Percentiles rank a stretch among this genome's conserved stretches.
These are phyloP conservation scores for Castanea mollissima DNA, from an alignment of 306 rosid genomes.

Conservation along the genomic window DNA sequence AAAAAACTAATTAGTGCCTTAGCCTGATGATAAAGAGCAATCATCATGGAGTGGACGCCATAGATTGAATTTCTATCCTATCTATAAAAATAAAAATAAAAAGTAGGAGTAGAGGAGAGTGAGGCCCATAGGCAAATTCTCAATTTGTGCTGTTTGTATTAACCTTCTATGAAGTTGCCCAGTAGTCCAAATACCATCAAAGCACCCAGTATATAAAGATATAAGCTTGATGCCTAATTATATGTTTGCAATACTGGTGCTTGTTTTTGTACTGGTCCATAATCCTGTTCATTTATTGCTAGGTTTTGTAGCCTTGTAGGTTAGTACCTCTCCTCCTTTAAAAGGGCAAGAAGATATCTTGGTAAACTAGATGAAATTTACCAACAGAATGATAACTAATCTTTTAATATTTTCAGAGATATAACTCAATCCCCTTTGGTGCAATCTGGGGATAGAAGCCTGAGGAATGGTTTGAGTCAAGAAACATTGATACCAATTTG, in stretches of 20 bases:
- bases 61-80: no score
- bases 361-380: not conserved
- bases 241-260: not conserved
- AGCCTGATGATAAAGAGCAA: no score
- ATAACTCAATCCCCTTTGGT: not conserved
- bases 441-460: not conserved
- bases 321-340: not conserved
- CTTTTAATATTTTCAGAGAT: not conserved
- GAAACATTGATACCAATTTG: not conserved
- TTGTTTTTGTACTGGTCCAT: not conserved
- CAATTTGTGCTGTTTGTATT: not conserved
- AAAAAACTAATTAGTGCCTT: rapidly evolving
- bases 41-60: no score
- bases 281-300: not conserved
- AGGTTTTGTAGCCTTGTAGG: not conserved
- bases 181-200: not conserved
- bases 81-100: no score
- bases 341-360: not conserved
- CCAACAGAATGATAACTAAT: not conserved
- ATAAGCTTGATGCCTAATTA: not conserved
- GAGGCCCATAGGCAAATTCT: no score
- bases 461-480: not conserved
- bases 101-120: no score
- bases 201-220: not conserved
- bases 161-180: not conserved